phyloP scores from a whole-genome alignment of 2,329 filamentous ascomycete genomes.

The Aschersonia sp. region DNA sequence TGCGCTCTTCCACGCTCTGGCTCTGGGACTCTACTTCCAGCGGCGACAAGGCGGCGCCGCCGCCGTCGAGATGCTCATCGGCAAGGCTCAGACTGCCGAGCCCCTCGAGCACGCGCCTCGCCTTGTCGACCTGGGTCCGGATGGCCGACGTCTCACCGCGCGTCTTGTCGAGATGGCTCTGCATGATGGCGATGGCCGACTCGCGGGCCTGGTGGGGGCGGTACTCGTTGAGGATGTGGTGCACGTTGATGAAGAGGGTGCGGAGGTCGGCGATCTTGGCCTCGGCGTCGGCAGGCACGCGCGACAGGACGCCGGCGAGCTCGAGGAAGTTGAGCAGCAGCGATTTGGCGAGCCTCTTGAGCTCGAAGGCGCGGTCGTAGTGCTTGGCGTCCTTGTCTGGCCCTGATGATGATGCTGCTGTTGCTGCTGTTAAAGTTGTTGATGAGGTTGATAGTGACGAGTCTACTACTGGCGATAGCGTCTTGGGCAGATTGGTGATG shows the following conservation, averaged over 20 bases:
- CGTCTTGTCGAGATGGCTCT: constrained; percentile 62
- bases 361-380: constrained; percentile 49
- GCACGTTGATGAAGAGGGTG: constrained; percentile 78
- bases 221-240: constrained; percentile 89
- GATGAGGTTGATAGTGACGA: no score
- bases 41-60: not conserved
- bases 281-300: constrained; percentile 32
- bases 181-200: constrained; percentile 75
- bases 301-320: constrained; percentile 41
- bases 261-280: constrained; percentile 66
- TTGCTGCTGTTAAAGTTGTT: no score
- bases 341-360: constrained; percentile 70
- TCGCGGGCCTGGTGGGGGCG: constrained; percentile 85
- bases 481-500: constrained; percentile 48
- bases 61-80: no score
- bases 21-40: constrained; percentile 5
- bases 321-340: constrained; percentile 82
- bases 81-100: constrained; percentile 37
- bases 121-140: constrained; percentile 52
- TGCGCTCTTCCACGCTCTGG: constrained; percentile 6
- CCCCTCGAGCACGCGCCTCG: constrained; percentile 57
- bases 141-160: constrained; percentile 60
- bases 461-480: constrained; percentile 2
- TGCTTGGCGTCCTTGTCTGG: constrained; percentile 32
- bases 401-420: no score